A percentile compares a stretch with the other conserved stretches of the same genome.
Evolutionary conservation across 148 eudicot species (phyloP).

Genomic region (Amaranthus palmeri): DNA sequence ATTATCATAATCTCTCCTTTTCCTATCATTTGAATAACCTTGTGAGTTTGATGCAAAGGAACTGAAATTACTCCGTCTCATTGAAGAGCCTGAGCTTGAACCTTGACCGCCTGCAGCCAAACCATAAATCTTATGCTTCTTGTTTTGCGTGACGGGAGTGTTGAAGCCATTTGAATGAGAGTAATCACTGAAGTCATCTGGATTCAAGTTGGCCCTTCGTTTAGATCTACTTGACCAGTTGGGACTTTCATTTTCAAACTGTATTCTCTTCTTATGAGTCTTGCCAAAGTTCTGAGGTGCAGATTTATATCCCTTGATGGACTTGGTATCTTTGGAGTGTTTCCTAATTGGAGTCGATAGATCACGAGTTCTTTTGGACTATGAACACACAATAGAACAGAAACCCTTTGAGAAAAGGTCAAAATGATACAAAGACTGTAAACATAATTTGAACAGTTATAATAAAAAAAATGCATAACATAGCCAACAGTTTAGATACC

Average conservation of each 20-base stretch:
- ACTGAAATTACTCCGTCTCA: constrained; percentile 26
- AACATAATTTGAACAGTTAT: neutral
- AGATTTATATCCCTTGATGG: constrained; percentile 37
- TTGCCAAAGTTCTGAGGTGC: constrained; percentile 48
- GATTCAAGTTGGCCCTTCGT: constrained; percentile 61
- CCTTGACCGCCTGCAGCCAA: constrained; percentile 33
- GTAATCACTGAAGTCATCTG: constrained; percentile 55
- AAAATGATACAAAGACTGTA: neutral
- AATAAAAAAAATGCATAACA: neutral
- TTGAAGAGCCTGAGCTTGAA: constrained; percentile 34
- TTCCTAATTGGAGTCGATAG: constrained; percentile 45
- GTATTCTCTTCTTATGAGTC: constrained; percentile 35
- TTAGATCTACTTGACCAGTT: constrained; percentile 40
- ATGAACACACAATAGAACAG: neutral
- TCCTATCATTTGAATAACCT: constrained; percentile 24
- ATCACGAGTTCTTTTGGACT: constrained; percentile 59
- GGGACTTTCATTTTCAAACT: constrained; percentile 30
- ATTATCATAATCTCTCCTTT: constrained; percentile 19
- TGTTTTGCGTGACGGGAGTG: constrained; percentile 56
- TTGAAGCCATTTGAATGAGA: constrained; percentile 35
- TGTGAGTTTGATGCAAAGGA: constrained; percentile 34
- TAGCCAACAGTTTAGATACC: too few species aligned
- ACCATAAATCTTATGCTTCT: constrained; percentile 29
- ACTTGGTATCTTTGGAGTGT: constrained; percentile 29
- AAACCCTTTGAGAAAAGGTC: neutral